phyloP scores from a whole-genome alignment of 1,139 yeast genomes.

The Candida dubliniensis region DNA sequence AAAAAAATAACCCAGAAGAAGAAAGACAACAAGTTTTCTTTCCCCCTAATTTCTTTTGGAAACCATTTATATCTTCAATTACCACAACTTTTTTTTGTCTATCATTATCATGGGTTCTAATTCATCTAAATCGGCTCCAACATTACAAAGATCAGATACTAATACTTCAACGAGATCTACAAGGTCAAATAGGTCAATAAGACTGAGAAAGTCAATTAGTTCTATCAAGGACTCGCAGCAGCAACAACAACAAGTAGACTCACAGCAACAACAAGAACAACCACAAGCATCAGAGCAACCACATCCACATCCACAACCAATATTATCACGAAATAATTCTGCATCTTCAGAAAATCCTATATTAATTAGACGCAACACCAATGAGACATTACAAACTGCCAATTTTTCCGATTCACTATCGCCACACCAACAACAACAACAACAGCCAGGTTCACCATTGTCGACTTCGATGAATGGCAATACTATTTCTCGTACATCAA shows the following conservation, averaged over 20 bases:
- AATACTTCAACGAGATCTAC: constrained; percentile 50
- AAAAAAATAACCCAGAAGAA: not conserved
- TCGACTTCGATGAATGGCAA: constrained; percentile 1
- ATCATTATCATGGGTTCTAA: constrained; percentile 45
- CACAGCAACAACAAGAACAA: not conserved
- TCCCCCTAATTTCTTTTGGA: not conserved
- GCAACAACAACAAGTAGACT: constrained; percentile 5
- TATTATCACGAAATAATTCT: constrained; percentile 41
- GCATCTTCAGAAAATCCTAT: constrained; percentile 45
- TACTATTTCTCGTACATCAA: constrained; percentile 31
- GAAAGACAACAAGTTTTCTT: not conserved
- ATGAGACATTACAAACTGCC: constrained; percentile 6
- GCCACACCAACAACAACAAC: not conserved
- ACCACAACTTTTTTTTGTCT: not conserved
- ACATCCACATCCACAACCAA: constrained; percentile 9
- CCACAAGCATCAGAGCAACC: not conserved
- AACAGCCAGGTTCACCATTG: not conserved
- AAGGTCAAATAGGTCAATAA: constrained; percentile 33
- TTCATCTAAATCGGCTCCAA: constrained; percentile 39
- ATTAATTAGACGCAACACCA: constrained; percentile 42
- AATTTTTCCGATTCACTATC: not conserved
- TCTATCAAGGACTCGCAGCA: constrained; percentile 27
- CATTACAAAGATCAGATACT: constrained; percentile 54
- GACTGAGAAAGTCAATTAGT: constrained; percentile 30
- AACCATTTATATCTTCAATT: not conserved